Evolutionary conservation across 2,329 filamentous ascomycete genomes (phyloP).

Genomic region (Pestalotiopsis fici): DNA sequence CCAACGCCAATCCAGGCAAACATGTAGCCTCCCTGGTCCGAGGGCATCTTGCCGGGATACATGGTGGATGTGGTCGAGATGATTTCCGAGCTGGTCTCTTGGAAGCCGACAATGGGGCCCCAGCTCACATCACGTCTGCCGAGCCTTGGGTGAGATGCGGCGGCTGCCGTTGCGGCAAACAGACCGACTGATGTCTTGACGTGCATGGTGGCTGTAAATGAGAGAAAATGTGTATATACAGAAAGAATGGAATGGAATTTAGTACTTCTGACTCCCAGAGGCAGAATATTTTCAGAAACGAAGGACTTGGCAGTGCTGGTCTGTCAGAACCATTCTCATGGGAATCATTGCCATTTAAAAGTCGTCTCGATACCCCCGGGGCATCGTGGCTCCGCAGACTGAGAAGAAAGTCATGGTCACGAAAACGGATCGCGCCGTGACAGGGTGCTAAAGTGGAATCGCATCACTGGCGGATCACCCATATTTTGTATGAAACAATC

Average conservation of each 20-base stretch:
- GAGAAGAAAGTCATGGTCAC: neutral
- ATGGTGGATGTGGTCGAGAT: constrained; percentile 4
- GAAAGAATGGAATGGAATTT: neutral
- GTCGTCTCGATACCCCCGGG: neutral
- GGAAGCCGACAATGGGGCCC: constrained; percentile 2
- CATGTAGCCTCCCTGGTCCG: constrained; percentile 4
- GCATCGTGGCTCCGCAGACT: neutral
- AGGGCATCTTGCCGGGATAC: constrained; percentile 7
- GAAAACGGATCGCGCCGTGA: neutral
- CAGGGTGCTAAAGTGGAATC: neutral
- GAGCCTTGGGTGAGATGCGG: neutral
- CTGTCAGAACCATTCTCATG: neutral
- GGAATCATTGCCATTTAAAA: neutral
- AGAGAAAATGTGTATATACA: neutral
- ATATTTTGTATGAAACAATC: constrained; percentile 1
- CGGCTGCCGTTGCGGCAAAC: constrained; percentile 2
- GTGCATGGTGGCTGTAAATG: neutral
- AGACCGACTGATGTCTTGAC: neutral
- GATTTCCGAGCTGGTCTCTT: constrained; percentile 7
- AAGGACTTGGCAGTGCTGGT: neutral
- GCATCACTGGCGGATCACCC: neutral
- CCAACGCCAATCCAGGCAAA: constrained; percentile 4
- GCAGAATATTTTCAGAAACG: neutral
- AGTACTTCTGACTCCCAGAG: neutral
- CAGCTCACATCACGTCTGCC: constrained; percentile 5